Percentiles rank a stretch among this genome's conserved stretches.
These are phyloP conservation scores for Radiomyces spectabilis DNA, from an alignment of 192 early-diverging fungal species.

Conservation along the genomic window DNA sequence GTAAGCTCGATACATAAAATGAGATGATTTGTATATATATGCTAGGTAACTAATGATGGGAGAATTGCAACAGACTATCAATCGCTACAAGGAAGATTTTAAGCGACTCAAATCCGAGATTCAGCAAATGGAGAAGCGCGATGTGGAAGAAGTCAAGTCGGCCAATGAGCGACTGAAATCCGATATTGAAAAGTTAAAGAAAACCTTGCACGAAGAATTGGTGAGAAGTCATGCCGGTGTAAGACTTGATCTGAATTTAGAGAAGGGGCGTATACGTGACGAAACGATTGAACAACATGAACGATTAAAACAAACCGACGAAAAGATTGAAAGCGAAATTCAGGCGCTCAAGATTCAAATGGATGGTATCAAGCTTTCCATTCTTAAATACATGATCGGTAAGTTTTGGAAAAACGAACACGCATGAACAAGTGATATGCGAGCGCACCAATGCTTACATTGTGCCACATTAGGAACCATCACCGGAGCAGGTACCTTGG, in stretches of 20 bases:
- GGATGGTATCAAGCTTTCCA: constrained; percentile 83
- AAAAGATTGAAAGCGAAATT: constrained; percentile 85
- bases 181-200: constrained; percentile 80
- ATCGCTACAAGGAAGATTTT: constrained; percentile 83
- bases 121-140: constrained; percentile 82
- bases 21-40: neutral
- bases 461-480: constrained; percentile 44
- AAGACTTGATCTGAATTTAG: constrained; percentile 78
- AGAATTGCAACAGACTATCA: constrained; percentile 47
- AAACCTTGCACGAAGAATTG: constrained; percentile 74
- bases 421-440: no score
- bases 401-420: no score
- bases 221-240: constrained; percentile 79
- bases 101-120: constrained; percentile 81
- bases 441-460: neutral
- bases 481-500: constrained; percentile 75
- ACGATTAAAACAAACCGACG: constrained; percentile 75
- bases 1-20: no score
- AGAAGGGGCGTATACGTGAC: constrained; percentile 84
- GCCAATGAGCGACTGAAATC: constrained; percentile 71
- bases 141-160: constrained; percentile 72
- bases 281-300: constrained; percentile 75
- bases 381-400: constrained; percentile 74
- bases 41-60: neutral
- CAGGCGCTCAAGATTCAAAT: constrained; percentile 70